phyloP scores from a whole-genome alignment of 148 eudicot genomes.

The Chenopodium album region DNA sequence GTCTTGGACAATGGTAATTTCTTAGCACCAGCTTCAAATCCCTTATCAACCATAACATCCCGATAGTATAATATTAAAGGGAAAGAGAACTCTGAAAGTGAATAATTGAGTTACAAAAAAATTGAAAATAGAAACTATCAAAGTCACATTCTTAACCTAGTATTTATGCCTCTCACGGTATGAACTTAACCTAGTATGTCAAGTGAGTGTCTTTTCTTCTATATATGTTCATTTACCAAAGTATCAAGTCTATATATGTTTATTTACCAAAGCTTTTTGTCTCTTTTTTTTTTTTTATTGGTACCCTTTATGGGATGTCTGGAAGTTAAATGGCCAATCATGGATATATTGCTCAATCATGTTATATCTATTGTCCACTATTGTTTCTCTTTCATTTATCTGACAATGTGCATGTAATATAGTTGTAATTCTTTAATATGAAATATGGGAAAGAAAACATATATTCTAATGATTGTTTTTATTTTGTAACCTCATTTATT shows the following conservation, averaged over 20 bases:
- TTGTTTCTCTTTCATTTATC: background rate
- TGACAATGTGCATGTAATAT: background rate
- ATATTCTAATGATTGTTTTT: too few relatives aligned
- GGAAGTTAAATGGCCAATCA: too few relatives aligned
- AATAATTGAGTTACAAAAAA: background rate
- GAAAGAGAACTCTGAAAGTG: background rate
- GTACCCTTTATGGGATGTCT: background rate
- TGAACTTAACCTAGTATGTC: too few relatives aligned
- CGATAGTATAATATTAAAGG: background rate
- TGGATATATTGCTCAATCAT: background rate
- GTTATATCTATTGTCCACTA: background rate
- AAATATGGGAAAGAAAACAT: too few relatives aligned
- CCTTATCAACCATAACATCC: too few relatives aligned
- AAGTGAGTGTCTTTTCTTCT: too few relatives aligned
- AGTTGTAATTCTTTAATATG: background rate
- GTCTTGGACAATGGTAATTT: too few relatives aligned
- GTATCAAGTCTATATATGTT: too few relatives aligned
- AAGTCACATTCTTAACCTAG: constrained; percentile 1
- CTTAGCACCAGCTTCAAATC: too few relatives aligned
- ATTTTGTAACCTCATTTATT: too few relatives aligned
- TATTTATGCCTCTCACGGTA: background rate
- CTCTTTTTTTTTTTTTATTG: background rate
- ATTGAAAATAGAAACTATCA: background rate
- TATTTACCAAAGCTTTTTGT: too few relatives aligned
- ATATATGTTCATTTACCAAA: too few relatives aligned